A percentile compares a stretch with the other conserved stretches of the same genome.
Evolutionary conservation across 192 early-diverging fungal genomes (phyloP).

Genomic region (Obelidium mucronatum): DNA sequence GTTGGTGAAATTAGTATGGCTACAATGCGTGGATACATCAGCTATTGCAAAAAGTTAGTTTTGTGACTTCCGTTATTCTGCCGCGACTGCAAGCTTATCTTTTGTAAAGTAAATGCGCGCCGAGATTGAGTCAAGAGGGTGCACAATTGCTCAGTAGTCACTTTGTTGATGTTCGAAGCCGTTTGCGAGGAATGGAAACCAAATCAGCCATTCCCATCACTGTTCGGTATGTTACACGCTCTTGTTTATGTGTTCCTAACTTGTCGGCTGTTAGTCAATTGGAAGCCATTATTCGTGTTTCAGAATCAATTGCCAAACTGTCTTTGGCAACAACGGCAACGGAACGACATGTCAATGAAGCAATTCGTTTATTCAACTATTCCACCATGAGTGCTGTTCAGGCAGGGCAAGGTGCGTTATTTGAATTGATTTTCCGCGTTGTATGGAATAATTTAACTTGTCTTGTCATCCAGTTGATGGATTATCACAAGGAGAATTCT

Average conservation of each 20-base stretch:
- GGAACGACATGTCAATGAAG: conserved; percentile 95
- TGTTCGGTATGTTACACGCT: conserved; percentile 73
- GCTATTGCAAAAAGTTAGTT: conserved; percentile 87
- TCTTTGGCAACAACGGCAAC: conserved; percentile 82
- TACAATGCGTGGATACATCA: conserved; percentile 96
- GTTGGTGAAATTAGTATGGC: conserved; percentile 89
- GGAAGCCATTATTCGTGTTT: conserved; percentile 98
- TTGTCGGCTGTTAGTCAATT: conserved; percentile 80
- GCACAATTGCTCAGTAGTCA: conserved; percentile 92
- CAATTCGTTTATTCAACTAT: conserved; percentile 95
- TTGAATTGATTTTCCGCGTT: conserved; percentile 3
- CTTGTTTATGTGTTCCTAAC: too few species aligned
- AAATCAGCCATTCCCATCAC: conserved; percentile 92
- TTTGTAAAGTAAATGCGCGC: conserved; percentile 83
- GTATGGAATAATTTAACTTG: conserved; percentile 1
- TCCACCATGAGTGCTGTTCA: conserved; percentile 98
- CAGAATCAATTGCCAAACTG: conserved; percentile 97
- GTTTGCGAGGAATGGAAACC: conserved; percentile 78
- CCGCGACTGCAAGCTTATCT: background rate
- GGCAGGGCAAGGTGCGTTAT: conserved; percentile 73
- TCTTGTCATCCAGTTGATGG: conserved; percentile 69
- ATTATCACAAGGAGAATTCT: conserved; percentile 75
- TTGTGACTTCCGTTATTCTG: background rate
- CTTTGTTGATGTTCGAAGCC: conserved; percentile 90
- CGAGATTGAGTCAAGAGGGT: conserved; percentile 85